Evolutionary conservation across 164 flowering plant genomes (phyloP).

Genomic region (Annona squamosa): DNA sequence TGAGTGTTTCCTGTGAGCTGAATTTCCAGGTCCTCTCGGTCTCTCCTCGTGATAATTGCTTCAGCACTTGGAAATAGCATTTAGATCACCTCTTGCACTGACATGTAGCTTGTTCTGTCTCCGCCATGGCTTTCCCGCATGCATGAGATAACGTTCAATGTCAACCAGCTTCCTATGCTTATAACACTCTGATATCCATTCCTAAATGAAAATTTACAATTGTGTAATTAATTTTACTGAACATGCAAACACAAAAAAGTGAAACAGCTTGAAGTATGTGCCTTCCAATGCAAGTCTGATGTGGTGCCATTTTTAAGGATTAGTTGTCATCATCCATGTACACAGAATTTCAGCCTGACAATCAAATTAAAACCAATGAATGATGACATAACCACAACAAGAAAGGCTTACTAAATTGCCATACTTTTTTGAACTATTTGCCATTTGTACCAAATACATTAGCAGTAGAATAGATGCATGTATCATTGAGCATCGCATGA

Average conservation of each 20-base stretch:
- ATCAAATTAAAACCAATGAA: no score
- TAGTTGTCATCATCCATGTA: no score
- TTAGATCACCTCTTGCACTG: constrained; percentile 28
- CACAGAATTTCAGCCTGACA: no score
- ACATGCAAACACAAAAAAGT: neutral
- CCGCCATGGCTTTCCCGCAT: constrained; percentile 95
- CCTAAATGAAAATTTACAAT: constrained; percentile 31
- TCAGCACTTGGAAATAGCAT: neutral
- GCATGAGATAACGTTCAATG: constrained; percentile 82
- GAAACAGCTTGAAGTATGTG: neutral
- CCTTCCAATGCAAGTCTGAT: no score
- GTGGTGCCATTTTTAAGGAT: no score
- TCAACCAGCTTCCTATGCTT: constrained; percentile 70
- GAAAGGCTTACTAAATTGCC: no score
- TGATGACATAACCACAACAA: no score
- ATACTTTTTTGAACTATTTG: no score
- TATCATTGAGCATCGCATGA: no score
- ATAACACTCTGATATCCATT: constrained; percentile 83
- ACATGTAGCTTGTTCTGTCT: constrained; percentile 22
- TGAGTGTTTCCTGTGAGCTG: neutral
- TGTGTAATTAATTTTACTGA: neutral
- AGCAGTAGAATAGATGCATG: no score
- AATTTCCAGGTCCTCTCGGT: neutral
- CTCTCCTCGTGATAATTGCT: neutral
- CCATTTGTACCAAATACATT: no score